Base-by-base conservation (phyloP, 116 monocot genomes). In the Zostera marina region DNA sequence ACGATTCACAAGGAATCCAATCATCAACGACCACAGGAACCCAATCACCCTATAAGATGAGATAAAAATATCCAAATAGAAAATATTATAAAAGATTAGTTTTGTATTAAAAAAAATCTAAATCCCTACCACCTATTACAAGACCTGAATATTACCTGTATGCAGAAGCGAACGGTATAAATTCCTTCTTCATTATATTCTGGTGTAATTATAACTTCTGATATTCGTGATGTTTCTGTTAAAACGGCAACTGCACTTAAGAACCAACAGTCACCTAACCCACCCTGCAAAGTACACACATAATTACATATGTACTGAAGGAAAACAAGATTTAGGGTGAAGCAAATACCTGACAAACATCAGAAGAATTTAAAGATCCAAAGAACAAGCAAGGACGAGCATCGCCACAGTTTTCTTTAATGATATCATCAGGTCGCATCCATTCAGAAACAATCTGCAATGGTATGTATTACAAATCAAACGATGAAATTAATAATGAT, bases 241-340 rank as follows among this genome's bases (percentile, higher is more conserved):
- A 99, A 63, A 62, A 99, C 99, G 47, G 99, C 99, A 73, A 99
- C 99, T 53, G 99, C 99, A 65, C 99, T 99, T 66, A 99, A 76
- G 76, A 99, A 99, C 99, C 99, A 99, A 69, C 99, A 99, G 61
- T 99, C 91, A 23, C 99, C 91, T 66, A 99, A 61, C 8, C 83
- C 77, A 48, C 99, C 99, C 99, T 99, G 91, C 40, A 73, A 72
- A 72, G 12, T 61, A 44, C 20, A 42, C 47, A 53, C 19, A 17
- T 45, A 22, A 54, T 44, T 7, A 38, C 32, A 32, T 32, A 32
- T 32, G 32, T 32, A 32, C 32, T 32, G 32, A 3, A 3, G 32
- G 32, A 32, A 32, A 32, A 32, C 32, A 32, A 32, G 32, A 32
- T 32, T 32, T 16, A 47, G 15, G 9, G 26, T 3, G 9, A 25